Evolutionary conservation across 139 green algal genomes (phyloP).

Genomic region (Trebouxia sp.): DNA sequence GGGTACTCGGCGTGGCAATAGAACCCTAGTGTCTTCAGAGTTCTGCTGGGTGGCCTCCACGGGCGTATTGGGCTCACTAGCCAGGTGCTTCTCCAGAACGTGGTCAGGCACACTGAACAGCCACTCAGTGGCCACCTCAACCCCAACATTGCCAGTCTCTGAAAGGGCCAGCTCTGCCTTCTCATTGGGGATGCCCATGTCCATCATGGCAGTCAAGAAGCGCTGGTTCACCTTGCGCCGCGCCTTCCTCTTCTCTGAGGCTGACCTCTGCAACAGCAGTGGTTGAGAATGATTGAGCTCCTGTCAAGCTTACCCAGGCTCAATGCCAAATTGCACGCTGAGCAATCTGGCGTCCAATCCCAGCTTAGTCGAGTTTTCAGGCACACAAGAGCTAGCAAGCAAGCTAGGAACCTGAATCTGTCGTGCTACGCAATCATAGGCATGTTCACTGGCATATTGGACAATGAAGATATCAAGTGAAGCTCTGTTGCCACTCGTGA

Average conservation of each 20-base stretch:
- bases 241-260: constrained; percentile 21
- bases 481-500: no score
- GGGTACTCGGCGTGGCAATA: constrained; percentile 48
- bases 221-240: constrained; percentile 67
- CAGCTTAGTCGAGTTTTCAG: no score
- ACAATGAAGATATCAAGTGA: no score
- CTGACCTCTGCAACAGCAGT: constrained; percentile 34
- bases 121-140: constrained; percentile 90
- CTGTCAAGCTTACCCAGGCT: no score
- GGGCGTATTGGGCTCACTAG: constrained; percentile 42
- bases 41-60: constrained; percentile 28
- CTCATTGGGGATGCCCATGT: constrained; percentile 85
- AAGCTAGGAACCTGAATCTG: no score
- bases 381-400: no score
- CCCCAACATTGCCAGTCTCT: constrained; percentile 85
- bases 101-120: constrained; percentile 69
- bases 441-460: no score
- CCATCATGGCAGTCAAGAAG: constrained; percentile 78
- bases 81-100: constrained; percentile 53
- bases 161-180: constrained; percentile 73
- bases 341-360: no score
- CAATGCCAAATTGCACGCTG: not conserved
- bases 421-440: no score
- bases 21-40: constrained; percentile 40
- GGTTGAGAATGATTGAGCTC: no score